phyloP scores from a whole-genome alignment of 169 alveolate genomes.

The Pseudocohnilembus persalinus region DNA sequence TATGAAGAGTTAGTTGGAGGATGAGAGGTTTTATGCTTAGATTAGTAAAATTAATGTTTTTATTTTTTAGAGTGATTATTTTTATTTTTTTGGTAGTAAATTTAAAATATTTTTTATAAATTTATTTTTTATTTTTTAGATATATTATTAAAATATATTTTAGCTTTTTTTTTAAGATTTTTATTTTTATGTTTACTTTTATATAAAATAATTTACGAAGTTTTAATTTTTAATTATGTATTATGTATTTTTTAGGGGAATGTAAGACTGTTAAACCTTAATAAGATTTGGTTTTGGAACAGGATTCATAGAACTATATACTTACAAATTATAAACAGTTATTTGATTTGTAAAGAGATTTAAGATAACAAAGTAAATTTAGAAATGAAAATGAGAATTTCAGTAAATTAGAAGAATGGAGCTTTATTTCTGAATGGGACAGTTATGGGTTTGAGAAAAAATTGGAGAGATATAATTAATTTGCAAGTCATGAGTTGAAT shows the following conservation, averaged over 20 bases:
- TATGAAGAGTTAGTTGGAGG: no score
- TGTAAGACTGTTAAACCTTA: neutral
- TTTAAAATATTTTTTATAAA: no score
- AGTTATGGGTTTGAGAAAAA: neutral
- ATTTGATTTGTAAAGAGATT: neutral
- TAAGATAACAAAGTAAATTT: neutral
- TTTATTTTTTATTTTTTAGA: no score
- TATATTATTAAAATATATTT: no score
- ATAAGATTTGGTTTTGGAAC: neutral
- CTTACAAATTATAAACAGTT: neutral
- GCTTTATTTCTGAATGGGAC: slow-evolving; percentile 14
- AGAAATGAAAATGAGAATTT: neutral
- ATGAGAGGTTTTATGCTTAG: no score
- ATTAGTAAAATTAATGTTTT: no score
- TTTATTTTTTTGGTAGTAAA: no score
- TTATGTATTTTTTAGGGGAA: neutral
- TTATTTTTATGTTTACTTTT: neutral
- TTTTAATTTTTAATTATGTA: no score
- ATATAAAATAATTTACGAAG: neutral
- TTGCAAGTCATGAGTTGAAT: slow-evolving; percentile 70
- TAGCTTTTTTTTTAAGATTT: neutral
- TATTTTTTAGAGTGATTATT: no score
- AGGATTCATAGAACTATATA: neutral
- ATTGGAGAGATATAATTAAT: slow-evolving; percentile 42
- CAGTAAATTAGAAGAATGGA: neutral